Evolutionary conservation across 352 stramenopile genomes (phyloP), one percentile per base, ranked within the genome.

Genomic region (Pythium sukuiense): DNA sequence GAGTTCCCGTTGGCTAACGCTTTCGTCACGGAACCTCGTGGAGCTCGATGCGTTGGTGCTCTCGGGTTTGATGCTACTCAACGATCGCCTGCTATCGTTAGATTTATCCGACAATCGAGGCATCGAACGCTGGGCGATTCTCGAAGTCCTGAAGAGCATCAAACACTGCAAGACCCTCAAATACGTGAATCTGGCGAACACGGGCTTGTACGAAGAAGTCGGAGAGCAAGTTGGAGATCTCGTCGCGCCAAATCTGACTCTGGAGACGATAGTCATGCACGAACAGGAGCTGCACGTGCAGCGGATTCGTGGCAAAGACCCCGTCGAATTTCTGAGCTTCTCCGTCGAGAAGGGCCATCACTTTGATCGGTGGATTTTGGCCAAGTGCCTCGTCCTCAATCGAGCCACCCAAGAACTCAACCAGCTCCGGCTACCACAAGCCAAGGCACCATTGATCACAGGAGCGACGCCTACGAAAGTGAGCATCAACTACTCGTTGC

Each of bases 1-100:
- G 55, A 64, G 67, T 14, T 93, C 85, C 14, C 74, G 83, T 5
- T 92, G 83, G 83, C 61, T 93, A 43, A 18, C 56, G 11, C 55
- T 93, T 2, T 64, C 73, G 11, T 52, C 33, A 6, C 61, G 68
- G 26, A 58, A 75, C 12, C 57, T 92, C 7, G 54, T 81, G 24
- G 83, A 92, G 43, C 59, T 93, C 3, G 85, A 93, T 55, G 81
- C 76, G 3, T 67, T 90, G 3, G 74, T 92, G 32, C 69, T 93
- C 39, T 69, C 85, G 18, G 83, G 76, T 0, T 48, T 93, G 20
- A 55, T 93, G 9, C 75, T 80, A 7, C 60, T 81, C 4, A 93
- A 91, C 52, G 61, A 7, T 3, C 76, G 76, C 39, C 41, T 93
- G 20, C 53, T 92, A 24, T 81, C 80, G 1, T 65, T 93, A n/a